Conservation (phyloP, 305 asterid genomes). For the Solanum hybrid region DNA sequence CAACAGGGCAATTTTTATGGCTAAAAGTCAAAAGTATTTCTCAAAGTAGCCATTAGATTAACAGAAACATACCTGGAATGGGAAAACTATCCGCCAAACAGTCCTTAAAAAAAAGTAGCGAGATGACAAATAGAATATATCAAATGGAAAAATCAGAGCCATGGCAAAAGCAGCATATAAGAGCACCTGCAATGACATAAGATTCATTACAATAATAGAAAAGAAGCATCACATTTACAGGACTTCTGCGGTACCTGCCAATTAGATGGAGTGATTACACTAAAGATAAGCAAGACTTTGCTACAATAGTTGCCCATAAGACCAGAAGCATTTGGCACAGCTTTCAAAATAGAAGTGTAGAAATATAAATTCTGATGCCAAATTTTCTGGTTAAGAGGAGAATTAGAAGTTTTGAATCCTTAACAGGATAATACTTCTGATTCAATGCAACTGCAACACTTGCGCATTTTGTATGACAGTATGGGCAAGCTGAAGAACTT, state of each 20-base stretch:
- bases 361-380: neutral
- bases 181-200: slow-evolving; percentile 62
- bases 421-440: neutral
- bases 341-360: neutral
- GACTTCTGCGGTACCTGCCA: neutral
- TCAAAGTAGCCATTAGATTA: slow-evolving; percentile 1
- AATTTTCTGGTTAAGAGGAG: neutral
- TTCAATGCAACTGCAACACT: neutral
- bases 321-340: neutral
- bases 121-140: slow-evolving; percentile 77
- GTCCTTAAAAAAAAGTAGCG: slow-evolving; percentile 91
- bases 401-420: neutral
- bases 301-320: neutral
- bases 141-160: slow-evolving; percentile 90
- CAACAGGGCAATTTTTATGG: neutral
- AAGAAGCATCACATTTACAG: neutral
- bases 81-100: slow-evolving; percentile 75
- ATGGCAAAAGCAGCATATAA: slow-evolving; percentile 71
- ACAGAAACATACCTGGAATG: slow-evolving; percentile 73
- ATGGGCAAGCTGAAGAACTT: slow-evolving; percentile 4
- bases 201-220: neutral
- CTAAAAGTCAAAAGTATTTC: neutral
- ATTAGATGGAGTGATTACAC: neutral
- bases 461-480: neutral
- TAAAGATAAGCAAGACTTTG: neutral